These are phyloP conservation scores for Suillus spraguei DNA, from an alignment of 768 basidiomycete genomes.

Conservation along the genomic window DNA sequence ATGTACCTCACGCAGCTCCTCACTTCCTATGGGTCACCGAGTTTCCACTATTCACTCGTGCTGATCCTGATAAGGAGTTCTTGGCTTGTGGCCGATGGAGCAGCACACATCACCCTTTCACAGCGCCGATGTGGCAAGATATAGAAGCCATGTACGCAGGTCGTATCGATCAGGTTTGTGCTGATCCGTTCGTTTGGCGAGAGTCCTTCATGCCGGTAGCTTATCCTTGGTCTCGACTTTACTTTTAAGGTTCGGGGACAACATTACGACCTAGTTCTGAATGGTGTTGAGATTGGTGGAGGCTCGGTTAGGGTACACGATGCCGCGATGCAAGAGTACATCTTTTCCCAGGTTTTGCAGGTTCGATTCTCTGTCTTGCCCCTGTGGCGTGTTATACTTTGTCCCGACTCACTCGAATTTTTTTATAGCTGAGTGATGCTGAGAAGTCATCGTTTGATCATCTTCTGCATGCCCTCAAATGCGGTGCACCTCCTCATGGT, in stretches of 20 bases:
- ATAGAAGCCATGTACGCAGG: conserved; percentile 75
- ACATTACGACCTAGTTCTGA: conserved; percentile 94
- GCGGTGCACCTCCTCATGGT: conserved; percentile 94
- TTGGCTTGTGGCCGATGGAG: conserved; percentile 88
- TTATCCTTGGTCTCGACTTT: conserved; percentile 13
- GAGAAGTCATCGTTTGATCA: conserved; percentile 82
- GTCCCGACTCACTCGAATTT: conserved; percentile 15
- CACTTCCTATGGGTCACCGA: conserved; percentile 96
- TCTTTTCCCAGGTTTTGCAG: conserved; percentile 77
- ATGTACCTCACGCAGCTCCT: conserved; percentile 56
- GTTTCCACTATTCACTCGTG: conserved; percentile 88
- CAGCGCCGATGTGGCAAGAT: conserved; percentile 93
- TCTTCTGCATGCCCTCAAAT: conserved; percentile 81
- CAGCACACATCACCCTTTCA: conserved; percentile 94
- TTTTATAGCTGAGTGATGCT: conserved; percentile 62
- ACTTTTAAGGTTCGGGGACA: conserved; percentile 79
- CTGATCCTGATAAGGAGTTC: conserved; percentile 86
- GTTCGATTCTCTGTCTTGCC: conserved; percentile 41
- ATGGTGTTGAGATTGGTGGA: conserved; percentile 93
- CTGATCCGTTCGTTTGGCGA: conserved; percentile 8
- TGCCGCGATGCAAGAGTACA: conserved; percentile 80
- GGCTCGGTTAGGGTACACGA: conserved; percentile 94
- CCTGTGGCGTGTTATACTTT: conserved; percentile 15
- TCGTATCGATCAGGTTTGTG: conserved; percentile 55
- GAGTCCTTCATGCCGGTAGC: conserved; percentile 1